Evolutionary conservation across 2,329 filamentous ascomycete species (phyloP), one percentile per base, ranked within the genome.

Genomic region (Cercospora sp.): DNA sequence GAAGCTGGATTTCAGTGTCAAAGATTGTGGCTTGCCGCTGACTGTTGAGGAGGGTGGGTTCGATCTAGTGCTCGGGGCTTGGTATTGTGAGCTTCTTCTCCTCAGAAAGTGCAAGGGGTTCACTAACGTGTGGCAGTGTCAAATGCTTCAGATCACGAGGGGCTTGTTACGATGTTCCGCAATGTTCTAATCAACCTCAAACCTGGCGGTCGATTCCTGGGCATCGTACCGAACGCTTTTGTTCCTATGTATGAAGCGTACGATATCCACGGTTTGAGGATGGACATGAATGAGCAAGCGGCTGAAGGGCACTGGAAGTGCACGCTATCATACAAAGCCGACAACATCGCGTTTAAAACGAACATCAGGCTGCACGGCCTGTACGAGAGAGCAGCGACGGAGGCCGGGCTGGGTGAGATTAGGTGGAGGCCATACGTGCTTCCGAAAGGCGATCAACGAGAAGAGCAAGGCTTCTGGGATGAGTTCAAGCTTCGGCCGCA

Each of bases 401-500:
- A 70, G 18, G 68, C 70, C 2, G 70, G 65, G 5, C 30, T 71
- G 60, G 55, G 51, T 2, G 26, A 59, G 24, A 32, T 70, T n/a
- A 61, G 26, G 32, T 71, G 70, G 70, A 62, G 57, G 24, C 28
- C 58, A 7, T 67, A 68, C 60, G 58, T 68, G 2, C 40, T 71
- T 49, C 65, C 70, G 1, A 43, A 66, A 9, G 49, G 45, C 26
- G 67, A 67, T 37, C 65, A 65, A 4, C 51, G 62, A 13, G 60
- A 57, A 37, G 61, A 65, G 24, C 24, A 66, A n/a, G 68, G 65
- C 3, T 71, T 59, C 34, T 70, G 68, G 70, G 70, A 70, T n/a
- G 34, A 45, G 21, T 71, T 60, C 37, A 66, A 66, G 34, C 28
- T 65, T 57, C 58, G 70, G 26, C 65, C 68, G 34, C 65, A 70